Conservation (phyloP, 31 red algal species). For the Asparagopsis taxiformis region DNA sequence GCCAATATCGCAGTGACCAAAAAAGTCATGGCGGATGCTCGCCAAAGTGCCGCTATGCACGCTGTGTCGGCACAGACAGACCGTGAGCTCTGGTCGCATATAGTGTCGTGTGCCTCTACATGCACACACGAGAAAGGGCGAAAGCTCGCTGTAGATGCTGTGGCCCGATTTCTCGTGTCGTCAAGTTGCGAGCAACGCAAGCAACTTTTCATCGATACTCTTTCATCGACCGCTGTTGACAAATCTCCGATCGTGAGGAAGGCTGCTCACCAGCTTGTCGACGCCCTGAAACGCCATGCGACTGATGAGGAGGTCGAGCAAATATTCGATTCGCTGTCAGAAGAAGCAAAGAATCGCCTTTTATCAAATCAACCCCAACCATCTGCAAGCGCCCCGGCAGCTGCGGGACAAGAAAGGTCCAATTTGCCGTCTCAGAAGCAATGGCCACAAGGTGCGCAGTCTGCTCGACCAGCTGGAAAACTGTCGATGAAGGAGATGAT, state of each 20-base stretch:
- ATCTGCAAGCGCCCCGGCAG: too few species aligned
- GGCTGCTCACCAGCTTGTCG: neutral
- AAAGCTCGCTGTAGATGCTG: conserved; percentile 2
- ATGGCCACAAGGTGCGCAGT: too few species aligned
- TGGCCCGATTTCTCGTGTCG: too few species aligned
- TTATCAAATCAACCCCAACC: too few species aligned
- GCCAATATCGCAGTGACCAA: neutral
- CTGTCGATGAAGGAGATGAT: conserved; percentile 36
- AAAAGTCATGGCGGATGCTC: conserved; percentile 13
- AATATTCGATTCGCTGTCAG: neutral
- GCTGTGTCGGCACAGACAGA: neutral
- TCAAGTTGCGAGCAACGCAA: neutral
- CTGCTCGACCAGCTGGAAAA: too few species aligned
- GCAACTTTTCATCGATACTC: neutral
- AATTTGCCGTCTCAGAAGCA: too few species aligned
- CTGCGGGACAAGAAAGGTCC: too few species aligned
- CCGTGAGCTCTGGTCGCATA: neutral
- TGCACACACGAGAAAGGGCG: neutral
- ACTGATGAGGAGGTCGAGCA: neutral
- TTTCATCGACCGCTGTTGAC: neutral
- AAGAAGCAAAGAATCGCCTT: neutral
- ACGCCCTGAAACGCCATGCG: neutral
- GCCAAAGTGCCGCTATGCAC: neutral
- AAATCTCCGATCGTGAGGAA: conserved; percentile 2
- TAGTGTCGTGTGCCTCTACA: neutral